These are phyloP conservation scores for Drechmeria coniospora DNA, from an alignment of 2,329 filamentous ascomycete genomes.

Conservation along the genomic window DNA sequence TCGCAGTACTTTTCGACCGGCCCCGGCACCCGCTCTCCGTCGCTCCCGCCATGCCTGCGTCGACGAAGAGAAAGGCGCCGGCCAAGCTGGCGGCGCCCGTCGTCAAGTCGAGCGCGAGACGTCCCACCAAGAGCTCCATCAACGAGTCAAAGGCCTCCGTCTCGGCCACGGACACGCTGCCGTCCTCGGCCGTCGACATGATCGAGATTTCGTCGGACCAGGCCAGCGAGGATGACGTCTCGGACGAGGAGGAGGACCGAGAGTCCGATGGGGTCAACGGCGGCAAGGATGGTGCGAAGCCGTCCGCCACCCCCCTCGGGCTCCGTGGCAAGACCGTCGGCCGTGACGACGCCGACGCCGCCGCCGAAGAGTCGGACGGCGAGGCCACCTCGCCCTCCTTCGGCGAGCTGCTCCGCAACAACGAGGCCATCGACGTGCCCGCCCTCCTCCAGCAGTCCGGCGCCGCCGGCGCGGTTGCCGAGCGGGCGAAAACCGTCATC, in stretches of 20 bases:
- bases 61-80: slow-evolving; percentile 45
- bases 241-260: slow-evolving; percentile 26
- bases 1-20: background rate
- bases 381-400: slow-evolving; percentile 53
- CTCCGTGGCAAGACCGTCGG: slow-evolving; percentile 11
- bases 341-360: slow-evolving; percentile 14
- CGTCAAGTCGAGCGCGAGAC: slow-evolving; percentile 37
- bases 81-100: slow-evolving; percentile 40
- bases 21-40: background rate
- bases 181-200: slow-evolving; percentile 22
- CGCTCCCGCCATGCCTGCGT: slow-evolving; percentile 25
- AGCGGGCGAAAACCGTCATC: slow-evolving; percentile 31
- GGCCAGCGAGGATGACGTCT: slow-evolving; percentile 29
- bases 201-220: slow-evolving; percentile 45
- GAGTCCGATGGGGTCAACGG: slow-evolving; percentile 7
- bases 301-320: slow-evolving; percentile 4
- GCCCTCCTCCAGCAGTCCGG: slow-evolving; percentile 34
- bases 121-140: slow-evolving; percentile 31
- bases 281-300: slow-evolving; percentile 6
- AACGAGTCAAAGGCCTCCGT: slow-evolving; percentile 45
- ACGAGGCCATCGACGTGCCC: slow-evolving; percentile 63
- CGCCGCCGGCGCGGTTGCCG: slow-evolving; percentile 12
- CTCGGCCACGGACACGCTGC: slow-evolving; percentile 24
- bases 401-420: slow-evolving; percentile 66
- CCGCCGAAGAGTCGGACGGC: slow-evolving; percentile 24